These are phyloP conservation scores for Salvia rosmarinus DNA, from an alignment of 257 asterid genomes.

Conservation along the genomic window DNA sequence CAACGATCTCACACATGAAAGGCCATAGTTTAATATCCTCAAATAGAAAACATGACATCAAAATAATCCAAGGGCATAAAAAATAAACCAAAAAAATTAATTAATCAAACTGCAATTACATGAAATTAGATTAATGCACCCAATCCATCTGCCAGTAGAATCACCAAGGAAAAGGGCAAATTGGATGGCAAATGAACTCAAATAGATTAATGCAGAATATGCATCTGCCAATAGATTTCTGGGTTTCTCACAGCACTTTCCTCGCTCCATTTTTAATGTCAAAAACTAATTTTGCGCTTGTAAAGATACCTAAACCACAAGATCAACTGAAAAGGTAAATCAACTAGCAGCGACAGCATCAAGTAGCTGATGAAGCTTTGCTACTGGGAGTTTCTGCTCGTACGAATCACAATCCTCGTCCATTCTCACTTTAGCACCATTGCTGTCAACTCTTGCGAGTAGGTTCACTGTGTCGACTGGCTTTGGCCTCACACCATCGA, in stretches of 20 bases:
- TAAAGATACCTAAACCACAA: constrained; percentile 63
- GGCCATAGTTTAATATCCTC: too few relatives aligned
- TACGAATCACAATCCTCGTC: constrained; percentile 52
- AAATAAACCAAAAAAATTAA: background rate
- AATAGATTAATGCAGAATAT: too few relatives aligned
- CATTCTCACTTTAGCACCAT: constrained; percentile 34
- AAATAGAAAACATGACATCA: too few relatives aligned
- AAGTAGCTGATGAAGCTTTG: constrained; percentile 79
- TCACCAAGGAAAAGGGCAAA: too few relatives aligned
- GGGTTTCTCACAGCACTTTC: background rate
- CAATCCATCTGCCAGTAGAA: too few relatives aligned
- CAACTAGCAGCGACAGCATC: constrained; percentile 85
- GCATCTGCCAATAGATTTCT: too few relatives aligned
- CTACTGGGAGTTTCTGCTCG: constrained; percentile 48
- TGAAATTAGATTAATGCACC: background rate
- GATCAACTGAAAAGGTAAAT: constrained; percentile 29
- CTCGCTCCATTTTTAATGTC: constrained; percentile 48
- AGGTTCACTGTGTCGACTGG: constrained; percentile 76
- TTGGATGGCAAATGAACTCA: too few relatives aligned
- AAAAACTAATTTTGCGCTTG: constrained; percentile 56
- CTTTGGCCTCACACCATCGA: constrained; percentile 44
- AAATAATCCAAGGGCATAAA: too few relatives aligned
- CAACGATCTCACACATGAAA: too few relatives aligned
- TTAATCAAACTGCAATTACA: background rate
- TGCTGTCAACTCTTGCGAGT: constrained; percentile 71